phyloP scores from a whole-genome alignment of 1,284 basidiomycete species.

The Exobasidium rhododendri region DNA sequence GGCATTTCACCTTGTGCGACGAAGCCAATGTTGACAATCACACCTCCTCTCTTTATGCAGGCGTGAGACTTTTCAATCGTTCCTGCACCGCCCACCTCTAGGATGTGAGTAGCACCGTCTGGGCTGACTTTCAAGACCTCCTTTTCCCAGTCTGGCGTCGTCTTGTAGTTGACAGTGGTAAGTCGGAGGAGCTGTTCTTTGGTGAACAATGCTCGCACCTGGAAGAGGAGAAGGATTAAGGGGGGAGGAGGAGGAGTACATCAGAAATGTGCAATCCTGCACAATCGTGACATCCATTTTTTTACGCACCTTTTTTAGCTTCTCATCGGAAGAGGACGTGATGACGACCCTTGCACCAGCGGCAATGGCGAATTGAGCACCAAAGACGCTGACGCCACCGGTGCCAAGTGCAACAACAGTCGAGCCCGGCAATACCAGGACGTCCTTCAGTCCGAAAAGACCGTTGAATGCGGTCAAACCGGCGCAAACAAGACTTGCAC shows the following conservation, averaged over 20 bases:
- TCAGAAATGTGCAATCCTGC: no score
- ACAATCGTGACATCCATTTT: no score
- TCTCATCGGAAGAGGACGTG: constrained; percentile 65
- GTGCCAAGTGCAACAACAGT: constrained; percentile 63
- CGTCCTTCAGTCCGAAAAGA: constrained; percentile 57
- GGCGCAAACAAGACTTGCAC: constrained; percentile 59
- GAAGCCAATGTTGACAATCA: constrained; percentile 61
- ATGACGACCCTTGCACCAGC: constrained; percentile 64
- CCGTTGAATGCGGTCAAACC: constrained; percentile 62
- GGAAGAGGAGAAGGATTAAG: no score
- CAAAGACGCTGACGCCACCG: constrained; percentile 64
- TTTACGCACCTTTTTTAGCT: constrained; percentile 57
- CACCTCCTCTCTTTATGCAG: constrained; percentile 58
- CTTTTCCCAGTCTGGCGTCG: constrained; percentile 62
- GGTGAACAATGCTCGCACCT: constrained; percentile 34
- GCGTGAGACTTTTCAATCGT: constrained; percentile 60
- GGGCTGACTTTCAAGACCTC: constrained; percentile 62
- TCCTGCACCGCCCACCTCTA: constrained; percentile 63
- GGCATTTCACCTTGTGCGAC: constrained; percentile 20
- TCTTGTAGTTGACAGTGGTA: constrained; percentile 61
- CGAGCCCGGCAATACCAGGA: constrained; percentile 57
- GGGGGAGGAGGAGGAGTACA: no score
- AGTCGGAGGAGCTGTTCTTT: constrained; percentile 35
- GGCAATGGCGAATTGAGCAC: constrained; percentile 62
- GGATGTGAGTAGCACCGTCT: constrained; percentile 61